Evolutionary conservation across 352 stramenopile species (phyloP).

Genomic region (Globisporangium polare): DNA sequence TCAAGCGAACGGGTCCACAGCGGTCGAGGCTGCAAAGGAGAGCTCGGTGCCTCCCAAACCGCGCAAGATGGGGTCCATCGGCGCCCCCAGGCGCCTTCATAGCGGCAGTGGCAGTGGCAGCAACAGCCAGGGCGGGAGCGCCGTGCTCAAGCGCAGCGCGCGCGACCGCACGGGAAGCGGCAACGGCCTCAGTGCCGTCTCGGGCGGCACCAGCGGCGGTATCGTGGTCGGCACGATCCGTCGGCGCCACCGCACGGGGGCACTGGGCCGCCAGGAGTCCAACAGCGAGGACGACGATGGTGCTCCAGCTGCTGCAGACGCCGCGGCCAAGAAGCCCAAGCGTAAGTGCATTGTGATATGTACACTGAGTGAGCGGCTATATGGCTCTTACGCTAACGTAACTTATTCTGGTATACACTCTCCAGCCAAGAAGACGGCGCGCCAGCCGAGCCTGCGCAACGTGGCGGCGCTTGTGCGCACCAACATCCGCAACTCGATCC

Average conservation of each 20-base stretch:
- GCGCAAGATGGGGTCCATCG: conserved; percentile 17
- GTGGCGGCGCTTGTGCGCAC: conserved; percentile 60
- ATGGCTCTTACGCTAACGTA: background rate
- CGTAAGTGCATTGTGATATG: conserved; percentile 3
- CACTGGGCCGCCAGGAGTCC: conserved; percentile 18
- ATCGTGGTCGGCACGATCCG: conserved; percentile 14
- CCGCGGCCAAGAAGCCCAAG: conserved; percentile 10
- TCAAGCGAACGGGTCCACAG: background rate
- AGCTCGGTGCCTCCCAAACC: conserved; percentile 31
- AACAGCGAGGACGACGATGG: conserved; percentile 28
- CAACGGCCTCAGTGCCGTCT: conserved; percentile 9
- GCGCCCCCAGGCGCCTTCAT: conserved; percentile 38
- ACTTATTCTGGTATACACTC: background rate
- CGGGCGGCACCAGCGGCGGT: background rate
- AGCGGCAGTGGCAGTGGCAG: conserved; percentile 48
- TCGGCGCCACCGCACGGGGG: conserved; percentile 7
- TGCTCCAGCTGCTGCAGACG: background rate
- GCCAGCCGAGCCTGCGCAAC: conserved; percentile 54
- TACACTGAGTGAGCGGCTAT: background rate
- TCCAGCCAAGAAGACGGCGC: conserved; percentile 25
- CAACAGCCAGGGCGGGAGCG: conserved; percentile 21
- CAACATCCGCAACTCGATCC: conserved; percentile 42
- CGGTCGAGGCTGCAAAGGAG: background rate
- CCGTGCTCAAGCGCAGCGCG: conserved; percentile 18
- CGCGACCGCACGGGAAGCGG: conserved; percentile 24